Conservation (phyloP, 805 yeast genomes). For the Ogataea neopini region DNA sequence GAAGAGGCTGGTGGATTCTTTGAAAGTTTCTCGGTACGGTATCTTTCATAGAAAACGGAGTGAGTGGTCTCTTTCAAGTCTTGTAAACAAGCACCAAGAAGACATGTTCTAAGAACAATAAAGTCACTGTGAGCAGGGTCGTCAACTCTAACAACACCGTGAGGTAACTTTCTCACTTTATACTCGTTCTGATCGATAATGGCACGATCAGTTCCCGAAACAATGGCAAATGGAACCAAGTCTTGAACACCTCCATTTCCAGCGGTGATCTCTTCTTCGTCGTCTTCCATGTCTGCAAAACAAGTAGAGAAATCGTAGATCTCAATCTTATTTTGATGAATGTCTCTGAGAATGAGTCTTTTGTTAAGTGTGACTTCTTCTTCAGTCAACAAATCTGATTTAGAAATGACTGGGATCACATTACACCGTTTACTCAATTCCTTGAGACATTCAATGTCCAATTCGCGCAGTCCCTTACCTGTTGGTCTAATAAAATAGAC, state of each 20-base stretch:
- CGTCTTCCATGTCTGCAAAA: slow-evolving; percentile 33
- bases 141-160: slow-evolving; percentile 85
- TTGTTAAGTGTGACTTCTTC: slow-evolving; percentile 51
- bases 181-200: slow-evolving; percentile 68
- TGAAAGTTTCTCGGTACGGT: slow-evolving; percentile 52
- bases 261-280: slow-evolving; percentile 15
- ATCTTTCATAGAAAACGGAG: slow-evolving; percentile 72
- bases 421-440: slow-evolving; percentile 69
- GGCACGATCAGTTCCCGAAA: slow-evolving; percentile 78
- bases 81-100: slow-evolving; percentile 77
- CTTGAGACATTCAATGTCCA: slow-evolving; percentile 72
- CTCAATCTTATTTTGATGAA: slow-evolving; percentile 23
- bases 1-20: slow-evolving; percentile 17
- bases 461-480: slow-evolving; percentile 59
- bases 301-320: slow-evolving; percentile 35
- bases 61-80: slow-evolving; percentile 78
- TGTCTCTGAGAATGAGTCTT: slow-evolving; percentile 46
- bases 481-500: slow-evolving; percentile 79
- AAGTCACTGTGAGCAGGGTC: slow-evolving; percentile 82
- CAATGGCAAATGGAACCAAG: slow-evolving; percentile 81
- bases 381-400: slow-evolving; percentile 70
- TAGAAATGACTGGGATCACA: slow-evolving; percentile 78
- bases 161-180: slow-evolving; percentile 78
- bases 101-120: slow-evolving; percentile 67
- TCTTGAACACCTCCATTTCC: slow-evolving; percentile 25